Base-by-base conservation (phyloP, 148 eudicot species). In the Amaranthus cruentus region DNA sequence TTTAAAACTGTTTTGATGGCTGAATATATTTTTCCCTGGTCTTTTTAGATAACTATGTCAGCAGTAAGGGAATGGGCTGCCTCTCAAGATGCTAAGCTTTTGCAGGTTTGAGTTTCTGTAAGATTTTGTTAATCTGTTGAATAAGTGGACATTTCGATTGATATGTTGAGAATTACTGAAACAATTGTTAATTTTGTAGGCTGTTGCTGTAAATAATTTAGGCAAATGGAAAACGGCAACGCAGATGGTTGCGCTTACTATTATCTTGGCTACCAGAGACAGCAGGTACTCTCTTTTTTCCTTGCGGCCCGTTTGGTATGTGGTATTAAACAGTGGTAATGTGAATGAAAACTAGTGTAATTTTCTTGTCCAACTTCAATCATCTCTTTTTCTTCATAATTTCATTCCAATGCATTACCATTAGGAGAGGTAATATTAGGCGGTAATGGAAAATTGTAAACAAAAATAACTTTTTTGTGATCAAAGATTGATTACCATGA, bases 221-320 rank as follows among this genome's bases (percentile, higher is more conserved):
- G 98, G 98, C 73, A 94, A 94, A 86, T 94, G 98, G 98, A 94
- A 94, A 85, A 94, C 98, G 72, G 98, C 98, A 75, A 86, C 96
- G 6, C 98, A 94, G 73, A 94, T 94, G 98, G 87, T 74, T 77
- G 91, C 98, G 68, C 84, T 94, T 75, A 91, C 90, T 68, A 87
- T 94, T 65, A 90, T 94, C 69, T 82, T 94, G 65, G 96, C 88
- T n/a, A 75, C 86, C 63, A 83, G 98, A 83, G 98, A 88, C 79
- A 84, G 75, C 88, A 88, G 98, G 98, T 94, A 68, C 9, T 55
- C 59, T 61, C 47, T 51, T 64, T 13, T 65, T 80, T 75, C 54
- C 69, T 75, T 78, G 63, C 70, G 11, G 7, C 73, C 66, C 47
- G 13, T 13, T 64, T 5, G 2, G 3, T 58, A 18, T 58, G 6